Evolutionary conservation across 2,329 filamentous ascomycete genomes (phyloP).

Genomic region (Penicillium sumatraense): DNA sequence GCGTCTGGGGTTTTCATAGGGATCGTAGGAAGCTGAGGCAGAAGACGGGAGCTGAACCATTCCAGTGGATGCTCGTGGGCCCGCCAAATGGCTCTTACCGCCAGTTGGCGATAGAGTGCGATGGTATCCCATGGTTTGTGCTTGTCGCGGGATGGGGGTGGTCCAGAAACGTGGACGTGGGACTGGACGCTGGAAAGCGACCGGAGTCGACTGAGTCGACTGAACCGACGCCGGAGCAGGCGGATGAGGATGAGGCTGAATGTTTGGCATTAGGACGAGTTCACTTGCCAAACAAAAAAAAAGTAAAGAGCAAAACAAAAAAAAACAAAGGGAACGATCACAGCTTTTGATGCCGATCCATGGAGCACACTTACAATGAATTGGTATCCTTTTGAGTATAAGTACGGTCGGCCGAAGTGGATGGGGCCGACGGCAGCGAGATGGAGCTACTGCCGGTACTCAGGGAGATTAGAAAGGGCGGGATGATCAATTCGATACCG

Average conservation of each 20-base stretch:
- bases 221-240: neutral
- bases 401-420: neutral
- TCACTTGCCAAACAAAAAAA: neutral
- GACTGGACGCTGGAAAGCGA: neutral
- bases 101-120: constrained; percentile 41
- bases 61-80: constrained; percentile 48
- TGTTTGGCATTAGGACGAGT: constrained; percentile 2
- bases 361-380: neutral
- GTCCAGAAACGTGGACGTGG: constrained; percentile 1
- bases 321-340: neutral
- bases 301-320: neutral
- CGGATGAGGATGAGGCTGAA: neutral
- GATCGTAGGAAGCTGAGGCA: constrained; percentile 33
- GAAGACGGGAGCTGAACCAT: constrained; percentile 39
- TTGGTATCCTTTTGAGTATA: constrained; percentile 1
- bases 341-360: neutral
- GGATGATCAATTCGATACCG: constrained; percentile 18
- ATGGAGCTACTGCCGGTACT: constrained; percentile 4
- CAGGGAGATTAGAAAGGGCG: constrained; percentile 8
- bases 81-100: constrained; percentile 33
- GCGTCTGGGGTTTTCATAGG: constrained; percentile 34
- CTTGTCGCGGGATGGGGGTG: neutral
- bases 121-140: constrained; percentile 24
- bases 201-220: neutral
- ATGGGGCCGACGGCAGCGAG: neutral